Base-by-base conservation (phyloP, 805 yeast species). In the Ogataea nakhonphanomensis region DNA sequence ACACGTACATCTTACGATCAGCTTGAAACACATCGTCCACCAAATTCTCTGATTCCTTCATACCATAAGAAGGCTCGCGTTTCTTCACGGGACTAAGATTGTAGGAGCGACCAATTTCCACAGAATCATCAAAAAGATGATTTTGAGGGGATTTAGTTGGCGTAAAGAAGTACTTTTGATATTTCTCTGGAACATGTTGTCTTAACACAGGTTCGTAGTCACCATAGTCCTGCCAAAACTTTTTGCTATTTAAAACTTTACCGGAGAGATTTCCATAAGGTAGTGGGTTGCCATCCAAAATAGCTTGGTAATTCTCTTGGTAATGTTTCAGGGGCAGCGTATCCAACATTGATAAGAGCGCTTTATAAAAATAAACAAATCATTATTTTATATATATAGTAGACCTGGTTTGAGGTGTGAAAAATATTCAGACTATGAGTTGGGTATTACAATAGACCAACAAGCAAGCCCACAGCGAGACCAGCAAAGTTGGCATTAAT, bases 151-250 rank as follows among this genome's bases (percentile, higher is more conserved):
- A 14, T 17, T 36, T 35, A 7, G 15, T 25, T 12, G 49, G 44
- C 7, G 38, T 33, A 3, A 26, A 22, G 35, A 62, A 62, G 36
- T 58, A 60, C 25, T 42, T 44, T 8, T 29, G 33, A 34, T 59
- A 59, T 37, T 56, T 53, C 1, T 33, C 39, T 7, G 66, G 66
- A 22, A 62, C 43, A 31, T 60, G 46, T 34, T 51, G 48, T 33
- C 64, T 41, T 22, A 62, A 39, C 6, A 62, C 32, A 1, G 57
- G 45, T 23, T 62, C 66, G 32, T 51, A 55, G 41, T 62, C 66
- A 3, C 53, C 49, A 26, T 38, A 43, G 29, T 58, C 61, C 24
- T 39, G 35, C 32, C 51, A 44, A 34, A 51, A 58, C 7, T 46
- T 39, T 10, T 46, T 44, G 23, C 50, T 46, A 22, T 53, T 30